Conservation (phyloP, 768 basidiomycete species). For the Saitozyma podzolica region DNA sequence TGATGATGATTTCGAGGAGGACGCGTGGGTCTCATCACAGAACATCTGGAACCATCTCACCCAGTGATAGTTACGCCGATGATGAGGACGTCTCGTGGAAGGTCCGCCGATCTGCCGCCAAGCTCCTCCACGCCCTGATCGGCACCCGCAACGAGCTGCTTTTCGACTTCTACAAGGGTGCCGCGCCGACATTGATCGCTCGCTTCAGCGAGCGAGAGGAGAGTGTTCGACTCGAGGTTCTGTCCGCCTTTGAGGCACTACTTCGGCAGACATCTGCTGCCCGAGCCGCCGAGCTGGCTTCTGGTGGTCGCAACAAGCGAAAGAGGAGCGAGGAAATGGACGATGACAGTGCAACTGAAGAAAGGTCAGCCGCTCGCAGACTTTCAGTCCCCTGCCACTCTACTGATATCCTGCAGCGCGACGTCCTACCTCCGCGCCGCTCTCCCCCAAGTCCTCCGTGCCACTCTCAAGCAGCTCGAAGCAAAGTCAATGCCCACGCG, state of each 20-base stretch:
- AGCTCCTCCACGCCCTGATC: slow-evolving; percentile 79
- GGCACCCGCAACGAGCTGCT: slow-evolving; percentile 88
- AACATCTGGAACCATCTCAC: background rate
- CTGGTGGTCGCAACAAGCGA: slow-evolving; percentile 53
- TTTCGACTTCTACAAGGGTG: slow-evolving; percentile 71
- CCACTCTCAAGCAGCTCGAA: slow-evolving; percentile 80
- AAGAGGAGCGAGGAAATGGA: slow-evolving; percentile 56
- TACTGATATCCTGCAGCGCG: slow-evolving; percentile 19
- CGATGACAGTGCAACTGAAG: slow-evolving; percentile 51
- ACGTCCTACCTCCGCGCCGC: slow-evolving; percentile 57
- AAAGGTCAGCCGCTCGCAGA: slow-evolving; percentile 31
- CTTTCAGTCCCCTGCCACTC: background rate
- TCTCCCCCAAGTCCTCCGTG: slow-evolving; percentile 74
- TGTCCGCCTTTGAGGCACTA: slow-evolving; percentile 78
- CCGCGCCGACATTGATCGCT: slow-evolving; percentile 84
- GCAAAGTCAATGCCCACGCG: slow-evolving; percentile 76
- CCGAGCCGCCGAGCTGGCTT: slow-evolving; percentile 56
- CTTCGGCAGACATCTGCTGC: slow-evolving; percentile 73
- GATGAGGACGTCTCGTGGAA: slow-evolving; percentile 99
- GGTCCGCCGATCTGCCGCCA: slow-evolving; percentile 88
- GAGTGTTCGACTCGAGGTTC: slow-evolving; percentile 87
- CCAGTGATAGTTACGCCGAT: slow-evolving; percentile 75
- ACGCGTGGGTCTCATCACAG: slow-evolving; percentile 61
- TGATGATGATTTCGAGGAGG: slow-evolving; percentile 76
- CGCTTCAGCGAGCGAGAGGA: slow-evolving; percentile 94